Percentiles rank a stretch among this genome's conserved stretches.
Evolutionary conservation across 352 stramenopile genomes (phyloP).

Genomic region (Phytophthora crassamura): DNA sequence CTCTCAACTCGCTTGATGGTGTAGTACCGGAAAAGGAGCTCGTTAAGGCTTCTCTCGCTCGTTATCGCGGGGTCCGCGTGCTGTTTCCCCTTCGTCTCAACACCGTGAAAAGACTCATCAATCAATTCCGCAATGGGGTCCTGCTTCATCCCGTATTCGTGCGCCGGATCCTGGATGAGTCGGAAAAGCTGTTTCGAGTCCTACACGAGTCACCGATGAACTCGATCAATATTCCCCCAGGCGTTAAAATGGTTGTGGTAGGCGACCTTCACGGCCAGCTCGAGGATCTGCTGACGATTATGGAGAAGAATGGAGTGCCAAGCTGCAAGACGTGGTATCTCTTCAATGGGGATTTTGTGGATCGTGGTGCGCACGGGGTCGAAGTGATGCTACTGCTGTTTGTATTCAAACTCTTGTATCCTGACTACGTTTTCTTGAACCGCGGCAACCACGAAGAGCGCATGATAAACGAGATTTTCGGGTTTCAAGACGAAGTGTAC

Average conservation of each 20-base stretch:
- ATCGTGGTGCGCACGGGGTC: conserved; percentile 89
- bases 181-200: conserved; percentile 43
- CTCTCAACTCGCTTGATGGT: conserved; percentile 49
- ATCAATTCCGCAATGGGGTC: conserved; percentile 77
- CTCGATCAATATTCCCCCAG: conserved; percentile 60
- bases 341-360: conserved; percentile 97
- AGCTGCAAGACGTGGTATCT: conserved; percentile 90
- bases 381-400: conserved; percentile 91
- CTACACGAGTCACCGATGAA: conserved; percentile 54
- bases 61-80: conserved; percentile 69
- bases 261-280: conserved; percentile 93
- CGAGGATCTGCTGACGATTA: conserved; percentile 91
- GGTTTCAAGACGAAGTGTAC: conserved; percentile 82
- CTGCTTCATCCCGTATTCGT: conserved; percentile 70
- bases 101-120: conserved; percentile 72
- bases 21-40: conserved; percentile 52
- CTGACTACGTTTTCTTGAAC: conserved; percentile 89
- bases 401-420: conserved; percentile 87
- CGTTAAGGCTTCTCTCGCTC: conserved; percentile 49
- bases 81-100: conserved; percentile 64
- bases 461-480: conserved; percentile 91
- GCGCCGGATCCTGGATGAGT: conserved; percentile 64
- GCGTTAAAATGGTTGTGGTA: conserved; percentile 85
- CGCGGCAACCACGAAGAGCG: conserved; percentile 95
- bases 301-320: conserved; percentile 89